These are phyloP conservation scores for Arthroderma sp. DNA, from an alignment of 2,329 filamentous ascomycete species.

Conservation along the genomic window DNA sequence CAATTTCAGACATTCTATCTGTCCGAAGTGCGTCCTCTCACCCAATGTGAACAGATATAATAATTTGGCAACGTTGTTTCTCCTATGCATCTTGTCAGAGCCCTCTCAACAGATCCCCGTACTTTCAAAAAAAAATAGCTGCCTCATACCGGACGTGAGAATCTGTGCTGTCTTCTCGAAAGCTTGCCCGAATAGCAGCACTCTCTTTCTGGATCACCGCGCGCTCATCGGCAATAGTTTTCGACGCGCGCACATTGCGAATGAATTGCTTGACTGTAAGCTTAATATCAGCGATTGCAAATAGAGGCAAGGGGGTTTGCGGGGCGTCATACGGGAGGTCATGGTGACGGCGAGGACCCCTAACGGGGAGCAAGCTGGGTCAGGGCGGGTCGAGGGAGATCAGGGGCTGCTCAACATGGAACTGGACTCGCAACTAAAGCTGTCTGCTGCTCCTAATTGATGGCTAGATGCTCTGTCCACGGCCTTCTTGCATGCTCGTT, in stretches of 20 bases:
- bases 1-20: constrained; percentile 98
- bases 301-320: constrained; percentile 9
- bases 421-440: not conserved
- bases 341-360: constrained; percentile 44
- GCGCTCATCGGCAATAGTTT: constrained; percentile 97
- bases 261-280: constrained; percentile 94
- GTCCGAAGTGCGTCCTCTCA: constrained; percentile 94
- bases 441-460: constrained; percentile 1
- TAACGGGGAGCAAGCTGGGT: constrained; percentile 23
- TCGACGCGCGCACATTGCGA: constrained; percentile 93
- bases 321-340: constrained; percentile 43
- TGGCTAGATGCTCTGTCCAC: constrained; percentile 1
- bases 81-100: constrained; percentile 41
- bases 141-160: constrained; percentile 66
- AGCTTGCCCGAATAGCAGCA: constrained; percentile 91
- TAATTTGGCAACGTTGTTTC: constrained; percentile 98
- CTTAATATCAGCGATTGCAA: constrained; percentile 17
- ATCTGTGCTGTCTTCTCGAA: constrained; percentile 91
- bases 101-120: not conserved
- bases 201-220: constrained; percentile 99
- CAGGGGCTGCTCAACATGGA: not conserved
- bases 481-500: not conserved
- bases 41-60: constrained; percentile 96
- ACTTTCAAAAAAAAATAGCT: not conserved
- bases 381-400: constrained; percentile 4